Base-by-base conservation (phyloP, 2,329 filamentous ascomycete genomes). In the Botrytis pseudocinerea region DNA sequence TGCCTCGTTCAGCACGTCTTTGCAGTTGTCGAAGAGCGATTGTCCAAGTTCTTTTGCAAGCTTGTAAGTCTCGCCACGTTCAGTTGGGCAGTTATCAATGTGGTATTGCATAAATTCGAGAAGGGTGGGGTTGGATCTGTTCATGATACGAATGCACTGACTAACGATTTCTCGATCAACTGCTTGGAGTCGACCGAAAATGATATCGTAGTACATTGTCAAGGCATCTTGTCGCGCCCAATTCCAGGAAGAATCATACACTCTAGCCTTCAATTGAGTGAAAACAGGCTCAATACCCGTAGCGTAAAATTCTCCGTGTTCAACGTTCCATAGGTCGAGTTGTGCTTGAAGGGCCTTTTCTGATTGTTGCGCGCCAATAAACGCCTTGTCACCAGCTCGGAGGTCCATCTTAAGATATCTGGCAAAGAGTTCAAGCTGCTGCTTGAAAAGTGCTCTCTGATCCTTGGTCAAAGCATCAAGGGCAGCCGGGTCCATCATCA, bases 31-130 rank as follows among this genome's bases (percentile, higher is more conserved):
- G 78, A 99, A 97, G 71, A 99, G 91, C 84, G 97, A 93, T 80
- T 93, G 88, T 51, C 94, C 95, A 38, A 99, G 92, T 83, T 96
- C 91, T 85, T 99, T 97, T 61, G 96, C 96, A n/a, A 99, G 90
- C 84, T 96, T 89, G 84, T 99, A 99, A 1, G 96, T 99, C 85
- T 99, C 96, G 74, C 96, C 96, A 69, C 95, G 92, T 81, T 99
- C 95, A 0, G 95, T 95, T 0, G 96, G 96, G 85, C 95, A 98
- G 85, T 98, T 96, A 80, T 99, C 96, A 80, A 99, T 99, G 85
- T 99, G 96, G 80, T 99, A 98, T 82, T 99, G 96, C 96, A 99
- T 99, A 84, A 98, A 99, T 78, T 99, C 95, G 73, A 99, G 89
- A 1, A 99, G 90, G 51, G 93, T 92, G 3, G 96, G 96, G 82